Conservation (phyloP, 2,329 filamentous ascomycete species). For the Pseudogymnoascus sp. region DNA sequence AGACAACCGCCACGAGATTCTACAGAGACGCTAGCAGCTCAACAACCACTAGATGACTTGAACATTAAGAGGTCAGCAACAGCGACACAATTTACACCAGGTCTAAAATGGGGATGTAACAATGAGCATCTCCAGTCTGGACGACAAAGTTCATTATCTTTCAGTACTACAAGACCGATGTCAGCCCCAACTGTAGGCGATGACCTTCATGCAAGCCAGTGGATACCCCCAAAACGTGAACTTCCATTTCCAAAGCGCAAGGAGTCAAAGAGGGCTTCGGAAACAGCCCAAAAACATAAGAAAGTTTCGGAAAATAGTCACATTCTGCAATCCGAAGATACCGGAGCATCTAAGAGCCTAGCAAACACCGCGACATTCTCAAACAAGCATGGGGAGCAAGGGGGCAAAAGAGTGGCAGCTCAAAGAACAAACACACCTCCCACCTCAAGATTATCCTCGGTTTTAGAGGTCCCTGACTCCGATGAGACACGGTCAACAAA, state of each 20-base stretch:
- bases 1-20: neutral
- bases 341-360: neutral
- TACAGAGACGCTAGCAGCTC: neutral
- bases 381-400: slow-evolving; percentile 11
- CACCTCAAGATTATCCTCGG: neutral
- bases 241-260: slow-evolving; percentile 23
- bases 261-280: neutral
- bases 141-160: neutral
- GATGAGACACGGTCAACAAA: neutral
- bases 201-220: slow-evolving; percentile 10
- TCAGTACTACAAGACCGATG: slow-evolving; percentile 11
- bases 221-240: slow-evolving; percentile 23
- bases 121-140: neutral
- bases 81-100: neutral
- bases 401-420: neutral
- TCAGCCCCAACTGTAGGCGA: slow-evolving; percentile 15
- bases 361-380: slow-evolving; percentile 13
- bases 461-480: neutral
- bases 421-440: neutral
- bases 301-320: neutral
- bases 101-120: neutral
- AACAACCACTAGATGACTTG: neutral
- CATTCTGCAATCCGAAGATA: neutral
- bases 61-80: neutral
- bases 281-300: neutral